Conservation (phyloP, 176 grass and related monocot genomes). For the Oryza meyeriana region DNA sequence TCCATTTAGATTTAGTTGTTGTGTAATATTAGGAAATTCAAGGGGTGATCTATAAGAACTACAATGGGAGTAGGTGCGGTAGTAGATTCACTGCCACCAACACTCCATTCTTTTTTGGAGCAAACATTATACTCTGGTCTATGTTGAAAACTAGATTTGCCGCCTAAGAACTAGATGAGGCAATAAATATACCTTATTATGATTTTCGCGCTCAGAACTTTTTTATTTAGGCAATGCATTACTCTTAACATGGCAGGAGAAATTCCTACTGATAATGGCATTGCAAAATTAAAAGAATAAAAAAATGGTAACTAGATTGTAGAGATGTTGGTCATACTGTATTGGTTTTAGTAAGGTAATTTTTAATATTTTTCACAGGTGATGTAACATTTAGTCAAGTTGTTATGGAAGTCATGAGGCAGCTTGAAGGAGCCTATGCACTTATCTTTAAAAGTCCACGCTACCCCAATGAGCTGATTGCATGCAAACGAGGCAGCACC, state of each 20-base stretch:
- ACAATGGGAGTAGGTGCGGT: too few relatives aligned
- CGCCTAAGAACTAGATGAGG: background rate
- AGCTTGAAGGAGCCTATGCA: constrained; percentile 93
- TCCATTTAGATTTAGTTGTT: too few relatives aligned
- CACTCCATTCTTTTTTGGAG: too few relatives aligned
- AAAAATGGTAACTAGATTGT: background rate
- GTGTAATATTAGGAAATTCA: too few relatives aligned
- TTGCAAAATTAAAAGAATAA: background rate
- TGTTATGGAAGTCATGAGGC: constrained; percentile 93
- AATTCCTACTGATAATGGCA: background rate
- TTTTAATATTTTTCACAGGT: constrained; percentile 35
- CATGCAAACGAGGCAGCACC: constrained; percentile 81
- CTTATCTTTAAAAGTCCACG: constrained; percentile 97
- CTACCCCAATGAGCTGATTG: constrained; percentile 87
- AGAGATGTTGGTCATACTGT: background rate
- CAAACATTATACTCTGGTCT: background rate
- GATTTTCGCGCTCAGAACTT: background rate
- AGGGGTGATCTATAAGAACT: too few relatives aligned
- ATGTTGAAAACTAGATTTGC: background rate
- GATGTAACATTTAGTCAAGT: constrained; percentile 87
- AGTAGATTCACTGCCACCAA: too few relatives aligned
- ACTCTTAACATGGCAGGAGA: background rate
- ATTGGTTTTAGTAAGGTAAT: background rate
- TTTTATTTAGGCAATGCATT: constrained; percentile 1
- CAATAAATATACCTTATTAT: background rate